phyloP scores from a whole-genome alignment of 345 rosid species.

The Camelina laxa region DNA sequence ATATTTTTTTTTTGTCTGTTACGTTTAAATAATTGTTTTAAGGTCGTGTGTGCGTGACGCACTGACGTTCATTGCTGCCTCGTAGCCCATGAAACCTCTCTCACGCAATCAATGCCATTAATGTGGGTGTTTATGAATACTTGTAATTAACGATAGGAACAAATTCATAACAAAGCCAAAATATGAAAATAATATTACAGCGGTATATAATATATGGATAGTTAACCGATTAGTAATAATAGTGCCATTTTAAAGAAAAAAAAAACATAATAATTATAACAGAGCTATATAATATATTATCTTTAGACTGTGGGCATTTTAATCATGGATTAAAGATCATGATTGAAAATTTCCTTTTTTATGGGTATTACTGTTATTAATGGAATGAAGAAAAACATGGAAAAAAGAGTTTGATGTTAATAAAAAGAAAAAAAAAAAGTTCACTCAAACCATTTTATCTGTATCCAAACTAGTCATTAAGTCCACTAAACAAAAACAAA shows the following conservation, averaged over 20 bases:
- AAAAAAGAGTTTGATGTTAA: not conserved
- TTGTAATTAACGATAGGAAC: too few relatives aligned
- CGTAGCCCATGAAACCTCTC: conserved; percentile 36
- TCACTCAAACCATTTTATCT: not conserved
- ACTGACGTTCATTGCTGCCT: conserved; percentile 11
- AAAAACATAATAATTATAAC: conserved; percentile 22
- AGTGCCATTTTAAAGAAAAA: too few relatives aligned
- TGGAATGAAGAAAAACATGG: conserved; percentile 5
- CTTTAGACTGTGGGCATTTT: conserved; percentile 19
- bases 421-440: not conserved
- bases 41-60: conserved; percentile 18
- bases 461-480: not conserved
- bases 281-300: conserved; percentile 21
- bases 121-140: not conserved
- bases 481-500: not conserved
- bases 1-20: not conserved
- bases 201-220: too few relatives aligned
- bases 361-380: not conserved
- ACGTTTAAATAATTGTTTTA: not conserved
- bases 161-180: too few relatives aligned
- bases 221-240: too few relatives aligned
- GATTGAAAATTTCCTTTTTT: conserved; percentile 3
- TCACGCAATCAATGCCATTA: conserved; percentile 42
- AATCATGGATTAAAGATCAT: conserved; percentile 32
- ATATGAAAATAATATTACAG: too few relatives aligned